Conservation (phyloP, 2,329 filamentous ascomycete genomes). For the Trichophyton verrucosum region DNA sequence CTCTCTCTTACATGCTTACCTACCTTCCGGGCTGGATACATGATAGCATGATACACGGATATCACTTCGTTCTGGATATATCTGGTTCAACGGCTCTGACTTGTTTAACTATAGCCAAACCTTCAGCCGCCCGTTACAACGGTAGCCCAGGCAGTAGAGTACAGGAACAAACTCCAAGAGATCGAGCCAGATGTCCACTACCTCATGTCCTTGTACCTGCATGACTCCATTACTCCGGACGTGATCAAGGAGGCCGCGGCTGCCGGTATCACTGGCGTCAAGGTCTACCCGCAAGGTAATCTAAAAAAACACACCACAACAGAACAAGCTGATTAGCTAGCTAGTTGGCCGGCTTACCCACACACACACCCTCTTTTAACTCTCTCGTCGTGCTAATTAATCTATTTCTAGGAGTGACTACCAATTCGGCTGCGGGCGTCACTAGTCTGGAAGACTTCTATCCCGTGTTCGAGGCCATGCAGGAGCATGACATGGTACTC, state of each 20-base stretch:
- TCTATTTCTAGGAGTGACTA: slow-evolving; percentile 36
- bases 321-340: no score
- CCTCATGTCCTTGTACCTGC: slow-evolving; percentile 62
- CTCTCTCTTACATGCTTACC: no score
- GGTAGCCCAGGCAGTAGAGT: slow-evolving; percentile 51
- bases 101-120: slow-evolving; percentile 42
- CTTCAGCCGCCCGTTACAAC: slow-evolving; percentile 52
- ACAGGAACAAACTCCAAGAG: slow-evolving; percentile 48
- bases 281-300: slow-evolving; percentile 40
- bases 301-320: neutral
- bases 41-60: no score
- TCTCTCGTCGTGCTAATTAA: no score
- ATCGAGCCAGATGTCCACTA: slow-evolving; percentile 53
- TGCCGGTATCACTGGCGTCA: slow-evolving; percentile 58
- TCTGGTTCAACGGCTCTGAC: neutral
- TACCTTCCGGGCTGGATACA: no score
- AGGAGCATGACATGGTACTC: slow-evolving; percentile 65
- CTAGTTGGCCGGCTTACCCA: no score
- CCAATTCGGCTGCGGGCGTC: slow-evolving; percentile 43
- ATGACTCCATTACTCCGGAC: slow-evolving; percentile 49
- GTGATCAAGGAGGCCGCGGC: slow-evolving; percentile 61
- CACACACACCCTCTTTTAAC: no score
- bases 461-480: slow-evolving; percentile 75
- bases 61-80: neutral
- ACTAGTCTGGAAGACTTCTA: slow-evolving; percentile 35